phyloP scores from a whole-genome alignment of 164 flowering plant species.

The Dillenia suffruticosa region DNA sequence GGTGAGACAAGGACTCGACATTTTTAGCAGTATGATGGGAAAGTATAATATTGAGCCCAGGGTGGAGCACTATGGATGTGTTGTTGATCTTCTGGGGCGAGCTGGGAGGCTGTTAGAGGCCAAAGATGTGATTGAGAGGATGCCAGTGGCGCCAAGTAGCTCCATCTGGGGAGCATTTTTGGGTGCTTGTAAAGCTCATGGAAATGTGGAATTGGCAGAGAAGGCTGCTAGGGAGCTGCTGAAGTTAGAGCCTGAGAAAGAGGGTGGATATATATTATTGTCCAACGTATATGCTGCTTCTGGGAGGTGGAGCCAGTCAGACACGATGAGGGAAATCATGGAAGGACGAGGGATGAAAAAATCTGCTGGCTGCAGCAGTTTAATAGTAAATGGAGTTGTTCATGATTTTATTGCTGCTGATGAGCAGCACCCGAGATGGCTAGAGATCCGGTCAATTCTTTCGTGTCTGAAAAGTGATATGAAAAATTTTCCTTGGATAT shows the following conservation, averaged over 20 bases:
- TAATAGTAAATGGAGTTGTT: constrained; percentile 30
- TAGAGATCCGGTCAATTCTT: constrained; percentile 26
- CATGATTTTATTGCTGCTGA: constrained; percentile 42
- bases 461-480: constrained; percentile 24
- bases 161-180: constrained; percentile 52
- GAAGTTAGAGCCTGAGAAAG: constrained; percentile 49
- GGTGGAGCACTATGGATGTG: constrained; percentile 48
- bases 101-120: constrained; percentile 44
- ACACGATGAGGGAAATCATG: constrained; percentile 41
- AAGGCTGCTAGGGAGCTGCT: constrained; percentile 33
- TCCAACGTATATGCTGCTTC: constrained; percentile 42
- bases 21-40: constrained; percentile 33
- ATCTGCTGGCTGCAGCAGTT: constrained; percentile 48
- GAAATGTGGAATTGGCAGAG: constrained; percentile 38
- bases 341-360: constrained; percentile 44
- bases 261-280: constrained; percentile 39
- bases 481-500: constrained; percentile 14
- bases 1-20: constrained; percentile 30
- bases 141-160: constrained; percentile 47
- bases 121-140: constrained; percentile 31
- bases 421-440: constrained; percentile 30
- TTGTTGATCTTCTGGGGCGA: constrained; percentile 48
- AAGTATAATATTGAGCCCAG: constrained; percentile 37
- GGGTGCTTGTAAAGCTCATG: constrained; percentile 34
- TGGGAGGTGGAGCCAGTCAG: constrained; percentile 38